Evolutionary conservation across 495 filamentous ascomycete genomes (phyloP).

Genomic region (Xanthoparmelia taractica): DNA sequence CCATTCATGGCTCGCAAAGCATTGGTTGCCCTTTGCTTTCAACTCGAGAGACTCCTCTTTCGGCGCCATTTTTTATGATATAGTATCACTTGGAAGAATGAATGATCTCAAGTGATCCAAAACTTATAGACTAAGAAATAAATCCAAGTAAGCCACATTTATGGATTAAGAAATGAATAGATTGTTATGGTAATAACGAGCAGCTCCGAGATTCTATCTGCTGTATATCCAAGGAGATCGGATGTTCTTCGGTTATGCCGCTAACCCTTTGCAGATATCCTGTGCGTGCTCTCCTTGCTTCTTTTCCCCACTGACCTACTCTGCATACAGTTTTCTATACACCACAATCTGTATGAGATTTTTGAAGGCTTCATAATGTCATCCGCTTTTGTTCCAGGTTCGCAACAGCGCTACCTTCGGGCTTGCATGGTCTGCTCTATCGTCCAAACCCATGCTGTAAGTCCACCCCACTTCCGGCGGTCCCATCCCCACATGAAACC

Average conservation of each 20-base stretch:
- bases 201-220: neutral
- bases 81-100: neutral
- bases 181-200: neutral
- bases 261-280: neutral
- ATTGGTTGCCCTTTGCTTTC: conserved; percentile 92
- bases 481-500: neutral
- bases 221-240: neutral
- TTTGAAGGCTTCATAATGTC: conserved; percentile 10
- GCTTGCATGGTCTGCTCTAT: conserved; percentile 98
- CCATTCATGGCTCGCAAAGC: conserved; percentile 86
- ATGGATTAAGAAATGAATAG: neutral
- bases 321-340: no score
- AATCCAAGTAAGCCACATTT: neutral
- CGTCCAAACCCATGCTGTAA: conserved; percentile 68
- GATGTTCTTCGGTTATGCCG: neutral
- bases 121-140: neutral
- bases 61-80: conserved; percentile 37
- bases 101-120: neutral
- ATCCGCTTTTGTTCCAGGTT: conserved; percentile 25
- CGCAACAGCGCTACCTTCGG: conserved; percentile 64
- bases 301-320: no score
- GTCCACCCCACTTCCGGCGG: conserved; percentile 25
- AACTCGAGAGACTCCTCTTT: conserved; percentile 63
- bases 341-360: neutral
- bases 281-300: neutral